Evolutionary conservation across 179 eudicot species (phyloP).

Genomic region (Drosera spatulata): DNA sequence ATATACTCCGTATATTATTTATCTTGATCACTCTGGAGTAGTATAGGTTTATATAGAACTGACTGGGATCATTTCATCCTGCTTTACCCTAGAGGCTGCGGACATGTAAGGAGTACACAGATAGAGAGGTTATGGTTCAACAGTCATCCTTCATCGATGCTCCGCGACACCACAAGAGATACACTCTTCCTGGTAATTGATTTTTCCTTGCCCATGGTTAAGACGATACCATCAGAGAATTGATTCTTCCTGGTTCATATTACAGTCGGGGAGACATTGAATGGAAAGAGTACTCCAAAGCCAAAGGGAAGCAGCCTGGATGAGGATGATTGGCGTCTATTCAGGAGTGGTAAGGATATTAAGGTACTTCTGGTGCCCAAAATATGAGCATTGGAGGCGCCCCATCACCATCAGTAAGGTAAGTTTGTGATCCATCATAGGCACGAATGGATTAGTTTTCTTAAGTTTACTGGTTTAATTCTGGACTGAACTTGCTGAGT

Average conservation of each 20-base stretch:
- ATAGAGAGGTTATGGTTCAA: conserved; percentile 64
- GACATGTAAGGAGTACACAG: conserved; percentile 67
- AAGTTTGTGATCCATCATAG: conserved; percentile 6
- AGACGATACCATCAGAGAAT: background rate
- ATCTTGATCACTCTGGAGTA: too few relatives aligned
- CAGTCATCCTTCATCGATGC: conserved; percentile 66
- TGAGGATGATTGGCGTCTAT: conserved; percentile 59
- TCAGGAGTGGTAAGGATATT: conserved; percentile 42
- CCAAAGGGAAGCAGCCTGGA: conserved; percentile 41
- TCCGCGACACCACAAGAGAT: conserved; percentile 79
- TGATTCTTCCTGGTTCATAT: background rate
- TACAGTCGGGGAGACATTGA: conserved; percentile 55
- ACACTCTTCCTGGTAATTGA: conserved; percentile 68
- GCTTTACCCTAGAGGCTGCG: conserved; percentile 47
- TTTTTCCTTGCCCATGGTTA: background rate
- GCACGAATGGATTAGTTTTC: background rate
- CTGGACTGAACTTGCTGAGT: background rate
- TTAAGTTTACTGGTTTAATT: background rate
- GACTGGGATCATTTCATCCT: background rate
- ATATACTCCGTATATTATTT: too few relatives aligned
- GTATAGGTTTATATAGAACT: background rate
- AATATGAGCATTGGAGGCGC: conserved; percentile 19
- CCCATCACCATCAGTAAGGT: conserved; percentile 51
- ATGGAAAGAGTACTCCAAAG: conserved; percentile 28
- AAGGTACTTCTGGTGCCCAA: background rate